These are phyloP conservation scores for Aphanoascus verrucosus DNA, from an alignment of 2,329 filamentous ascomycete genomes.

Conservation along the genomic window DNA sequence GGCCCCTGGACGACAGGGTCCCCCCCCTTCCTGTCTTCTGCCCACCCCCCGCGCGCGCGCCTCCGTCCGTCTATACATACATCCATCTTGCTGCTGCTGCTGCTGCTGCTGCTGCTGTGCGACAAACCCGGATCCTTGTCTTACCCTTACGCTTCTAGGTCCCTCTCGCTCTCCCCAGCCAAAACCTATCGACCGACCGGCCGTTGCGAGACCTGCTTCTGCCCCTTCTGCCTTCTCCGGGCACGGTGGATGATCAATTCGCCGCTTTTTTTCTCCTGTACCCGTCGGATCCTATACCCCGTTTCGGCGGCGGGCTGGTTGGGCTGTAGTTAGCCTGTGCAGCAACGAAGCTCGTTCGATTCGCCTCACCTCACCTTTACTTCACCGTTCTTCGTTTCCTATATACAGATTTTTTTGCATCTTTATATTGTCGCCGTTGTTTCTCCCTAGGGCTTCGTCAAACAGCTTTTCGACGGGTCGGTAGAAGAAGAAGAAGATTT, in stretches of 20 bases:
- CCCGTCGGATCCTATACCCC: background rate
- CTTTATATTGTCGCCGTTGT: background rate
- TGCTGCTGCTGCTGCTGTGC: background rate
- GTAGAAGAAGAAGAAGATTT: background rate
- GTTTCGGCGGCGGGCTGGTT: background rate
- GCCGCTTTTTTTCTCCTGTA: background rate
- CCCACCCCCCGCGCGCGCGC: background rate
- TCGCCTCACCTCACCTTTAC: background rate
- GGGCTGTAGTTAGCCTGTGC: no score
- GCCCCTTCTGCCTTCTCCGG: no score
- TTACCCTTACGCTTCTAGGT: constrained; percentile 1
- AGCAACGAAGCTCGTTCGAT: background rate
- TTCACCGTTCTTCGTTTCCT: background rate
- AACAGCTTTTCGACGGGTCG: background rate
- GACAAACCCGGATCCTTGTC: constrained; percentile 6
- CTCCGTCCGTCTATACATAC: background rate
- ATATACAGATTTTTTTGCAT: background rate
- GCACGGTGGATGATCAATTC: background rate
- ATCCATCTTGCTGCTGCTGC: no score
- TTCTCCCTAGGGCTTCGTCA: background rate
- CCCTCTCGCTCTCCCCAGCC: no score
- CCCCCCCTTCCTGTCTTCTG: background rate
- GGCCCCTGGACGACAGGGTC: background rate
- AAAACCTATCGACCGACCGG: no score
- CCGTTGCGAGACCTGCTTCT: no score